Conservation (phyloP, 495 filamentous ascomycete species). For the Barbatosphaeria neglecta region DNA sequence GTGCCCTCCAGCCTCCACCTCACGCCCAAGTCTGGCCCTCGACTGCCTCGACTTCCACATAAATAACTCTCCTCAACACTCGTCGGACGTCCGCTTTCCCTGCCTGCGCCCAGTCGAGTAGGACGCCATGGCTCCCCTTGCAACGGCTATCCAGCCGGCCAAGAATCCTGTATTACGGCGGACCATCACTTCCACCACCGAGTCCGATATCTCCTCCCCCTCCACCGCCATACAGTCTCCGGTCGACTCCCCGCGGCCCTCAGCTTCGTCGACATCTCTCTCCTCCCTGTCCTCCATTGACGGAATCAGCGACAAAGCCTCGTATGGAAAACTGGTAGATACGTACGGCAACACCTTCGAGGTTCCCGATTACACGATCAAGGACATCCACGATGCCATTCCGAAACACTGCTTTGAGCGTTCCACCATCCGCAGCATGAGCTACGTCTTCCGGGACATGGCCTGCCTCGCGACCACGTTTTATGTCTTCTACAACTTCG, state of each 20-base stretch:
- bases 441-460: constrained; percentile 62
- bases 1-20: no score
- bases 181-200: constrained; percentile 22
- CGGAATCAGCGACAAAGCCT: constrained; percentile 11
- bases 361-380: constrained; percentile 66
- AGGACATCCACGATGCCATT: constrained; percentile 71
- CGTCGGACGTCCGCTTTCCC: background rate
- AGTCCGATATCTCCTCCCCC: constrained; percentile 43
- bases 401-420: constrained; percentile 73
- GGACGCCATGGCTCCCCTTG: constrained; percentile 23
- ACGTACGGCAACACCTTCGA: constrained; percentile 65
- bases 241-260: constrained; percentile 56
- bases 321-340: constrained; percentile 51
- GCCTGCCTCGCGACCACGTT: constrained; percentile 50
- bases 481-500: constrained; percentile 53
- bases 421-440: constrained; percentile 47
- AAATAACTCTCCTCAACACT: no score
- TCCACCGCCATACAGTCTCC: constrained; percentile 54
- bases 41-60: no score
- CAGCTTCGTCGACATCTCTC: constrained; percentile 78
- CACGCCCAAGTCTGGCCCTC: no score
- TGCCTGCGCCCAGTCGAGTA: background rate
- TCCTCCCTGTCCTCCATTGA: constrained; percentile 72
- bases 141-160: constrained; percentile 19
- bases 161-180: constrained; percentile 29